A percentile compares a stretch with the other conserved stretches of the same genome.
phyloP scores from a whole-genome alignment of 495 filamentous ascomycete species.

The Amphirosellinia nigrospora region DNA sequence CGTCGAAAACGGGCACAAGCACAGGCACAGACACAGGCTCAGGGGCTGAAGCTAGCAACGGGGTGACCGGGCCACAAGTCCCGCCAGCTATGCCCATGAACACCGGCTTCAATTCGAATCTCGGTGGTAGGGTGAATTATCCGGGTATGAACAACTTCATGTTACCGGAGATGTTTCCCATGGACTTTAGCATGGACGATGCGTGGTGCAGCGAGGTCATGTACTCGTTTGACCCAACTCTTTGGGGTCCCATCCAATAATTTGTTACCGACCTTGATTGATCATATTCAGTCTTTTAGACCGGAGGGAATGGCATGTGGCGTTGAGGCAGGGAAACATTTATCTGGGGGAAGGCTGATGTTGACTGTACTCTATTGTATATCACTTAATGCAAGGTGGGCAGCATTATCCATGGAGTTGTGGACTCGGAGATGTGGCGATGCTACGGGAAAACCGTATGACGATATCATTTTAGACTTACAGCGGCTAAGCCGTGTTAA shows the following conservation, averaged over 20 bases:
- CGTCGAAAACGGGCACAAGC: conserved; percentile 8
- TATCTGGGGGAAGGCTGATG: neutral
- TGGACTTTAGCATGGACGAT: conserved; percentile 24
- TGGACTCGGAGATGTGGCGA: neutral
- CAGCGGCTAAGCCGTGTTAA: neutral
- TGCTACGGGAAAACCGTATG: neutral
- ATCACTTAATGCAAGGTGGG: neutral
- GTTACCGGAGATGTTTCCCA: conserved; percentile 17
- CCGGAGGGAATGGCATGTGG: neutral
- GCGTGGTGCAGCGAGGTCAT: conserved; percentile 18
- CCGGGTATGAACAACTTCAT: conserved; percentile 5
- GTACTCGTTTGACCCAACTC: conserved; percentile 9
- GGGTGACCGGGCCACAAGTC: neutral
- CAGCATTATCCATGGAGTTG: neutral
- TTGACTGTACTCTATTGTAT: neutral
- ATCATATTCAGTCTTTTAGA: neutral
- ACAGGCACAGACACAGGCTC: neutral
- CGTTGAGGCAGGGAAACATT: neutral
- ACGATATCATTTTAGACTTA: neutral
- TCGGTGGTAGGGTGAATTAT: neutral
- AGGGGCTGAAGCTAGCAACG: neutral
- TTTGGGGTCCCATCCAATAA: neutral
- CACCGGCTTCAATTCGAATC: neutral
- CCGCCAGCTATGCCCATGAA: neutral
- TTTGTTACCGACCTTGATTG: neutral